These are phyloP conservation scores for Zelonia costaricensis DNA, from an alignment of 208 protist species.

Conservation along the genomic window DNA sequence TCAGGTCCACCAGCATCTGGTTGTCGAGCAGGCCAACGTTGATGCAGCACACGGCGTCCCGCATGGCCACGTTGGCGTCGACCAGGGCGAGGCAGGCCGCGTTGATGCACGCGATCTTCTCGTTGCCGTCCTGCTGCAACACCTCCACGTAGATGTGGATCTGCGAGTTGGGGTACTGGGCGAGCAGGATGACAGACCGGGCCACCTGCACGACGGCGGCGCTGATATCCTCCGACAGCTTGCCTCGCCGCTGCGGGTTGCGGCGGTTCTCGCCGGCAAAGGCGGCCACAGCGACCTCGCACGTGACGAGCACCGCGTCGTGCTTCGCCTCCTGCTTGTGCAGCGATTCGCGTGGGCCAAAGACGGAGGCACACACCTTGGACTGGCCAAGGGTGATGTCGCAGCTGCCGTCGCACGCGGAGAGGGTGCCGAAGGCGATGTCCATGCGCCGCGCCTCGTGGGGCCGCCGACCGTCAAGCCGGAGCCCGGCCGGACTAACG, in stretches of 20 bases:
- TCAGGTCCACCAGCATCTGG: slow-evolving; percentile 74
- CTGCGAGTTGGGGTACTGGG: slow-evolving; percentile 87
- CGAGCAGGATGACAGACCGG: slow-evolving; percentile 73
- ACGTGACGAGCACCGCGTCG: slow-evolving; percentile 75
- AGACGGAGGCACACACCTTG: slow-evolving; percentile 70
- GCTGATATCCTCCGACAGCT: slow-evolving; percentile 74
- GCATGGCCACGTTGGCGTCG: slow-evolving; percentile 84
- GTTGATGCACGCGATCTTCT: slow-evolving; percentile 86
- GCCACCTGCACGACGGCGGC: slow-evolving; percentile 70
- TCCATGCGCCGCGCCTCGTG: slow-evolving; percentile 58
- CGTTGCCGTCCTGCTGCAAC: slow-evolving; percentile 77
- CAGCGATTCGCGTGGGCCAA: slow-evolving; percentile 65
- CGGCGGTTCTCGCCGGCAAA: slow-evolving; percentile 73
- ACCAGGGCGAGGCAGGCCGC: slow-evolving; percentile 87
- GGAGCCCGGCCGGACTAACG: slow-evolving; percentile 78
- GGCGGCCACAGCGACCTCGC: slow-evolving; percentile 78
- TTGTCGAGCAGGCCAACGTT: slow-evolving; percentile 73
- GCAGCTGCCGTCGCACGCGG: slow-evolving; percentile 79
- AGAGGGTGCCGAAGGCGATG: slow-evolving; percentile 68
- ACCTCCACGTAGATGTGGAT: slow-evolving; percentile 88
- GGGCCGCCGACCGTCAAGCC: slow-evolving; percentile 77
- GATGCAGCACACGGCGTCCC: slow-evolving; percentile 65
- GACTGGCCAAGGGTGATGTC: slow-evolving; percentile 52
- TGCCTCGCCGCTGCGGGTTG: slow-evolving; percentile 58
- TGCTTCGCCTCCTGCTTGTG: slow-evolving; percentile 58